Evolutionary conservation across 192 early-diverging fungal species (phyloP).

Genomic region (Bifiguratus adelaidae): DNA sequence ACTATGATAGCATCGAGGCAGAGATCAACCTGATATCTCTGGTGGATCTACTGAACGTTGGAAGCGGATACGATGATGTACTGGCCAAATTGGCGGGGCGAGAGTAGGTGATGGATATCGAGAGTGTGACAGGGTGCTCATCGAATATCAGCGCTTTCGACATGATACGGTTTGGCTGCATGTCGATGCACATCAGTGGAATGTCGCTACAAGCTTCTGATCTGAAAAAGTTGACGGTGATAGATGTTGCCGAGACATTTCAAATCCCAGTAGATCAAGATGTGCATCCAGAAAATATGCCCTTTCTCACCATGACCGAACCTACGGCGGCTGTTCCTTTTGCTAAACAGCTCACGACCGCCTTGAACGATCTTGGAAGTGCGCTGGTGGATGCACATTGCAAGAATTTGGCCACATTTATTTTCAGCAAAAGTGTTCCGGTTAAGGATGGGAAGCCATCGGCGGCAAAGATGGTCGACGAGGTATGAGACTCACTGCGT

Average conservation of each 20-base stretch:
- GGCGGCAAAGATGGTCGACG: slow-evolving; percentile 40
- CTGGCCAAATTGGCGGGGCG: slow-evolving; percentile 51
- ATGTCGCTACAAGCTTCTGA: slow-evolving; percentile 41
- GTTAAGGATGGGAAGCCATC: slow-evolving; percentile 22
- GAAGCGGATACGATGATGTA: slow-evolving; percentile 60
- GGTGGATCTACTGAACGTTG: slow-evolving; percentile 67
- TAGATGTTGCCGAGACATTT: slow-evolving; percentile 56
- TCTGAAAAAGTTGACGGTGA: slow-evolving; percentile 44
- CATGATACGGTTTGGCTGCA: slow-evolving; percentile 70
- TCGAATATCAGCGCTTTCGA: slow-evolving; percentile 69
- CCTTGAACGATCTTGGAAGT: slow-evolving; percentile 60
- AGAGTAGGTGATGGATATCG: slow-evolving; percentile 8
- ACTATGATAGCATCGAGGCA: slow-evolving; percentile 58
- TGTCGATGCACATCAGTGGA: slow-evolving; percentile 73
- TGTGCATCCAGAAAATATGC: slow-evolving; percentile 34
- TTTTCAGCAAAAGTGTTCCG: slow-evolving; percentile 47
- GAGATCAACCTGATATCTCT: slow-evolving; percentile 72
- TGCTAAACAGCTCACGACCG: slow-evolving; percentile 48
- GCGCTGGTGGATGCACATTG: slow-evolving; percentile 50
- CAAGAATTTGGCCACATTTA: slow-evolving; percentile 55
- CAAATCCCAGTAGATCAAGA: slow-evolving; percentile 65
- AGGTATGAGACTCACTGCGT: background rate
- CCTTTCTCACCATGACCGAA: slow-evolving; percentile 54
- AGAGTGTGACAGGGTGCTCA: too few species aligned
- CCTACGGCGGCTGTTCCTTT: slow-evolving; percentile 47